Percentiles rank a stretch among this genome's conserved stretches.
Evolutionary conservation across 345 rosid genomes (phyloP).

Genomic region (Cardiospermum halicacabum): DNA sequence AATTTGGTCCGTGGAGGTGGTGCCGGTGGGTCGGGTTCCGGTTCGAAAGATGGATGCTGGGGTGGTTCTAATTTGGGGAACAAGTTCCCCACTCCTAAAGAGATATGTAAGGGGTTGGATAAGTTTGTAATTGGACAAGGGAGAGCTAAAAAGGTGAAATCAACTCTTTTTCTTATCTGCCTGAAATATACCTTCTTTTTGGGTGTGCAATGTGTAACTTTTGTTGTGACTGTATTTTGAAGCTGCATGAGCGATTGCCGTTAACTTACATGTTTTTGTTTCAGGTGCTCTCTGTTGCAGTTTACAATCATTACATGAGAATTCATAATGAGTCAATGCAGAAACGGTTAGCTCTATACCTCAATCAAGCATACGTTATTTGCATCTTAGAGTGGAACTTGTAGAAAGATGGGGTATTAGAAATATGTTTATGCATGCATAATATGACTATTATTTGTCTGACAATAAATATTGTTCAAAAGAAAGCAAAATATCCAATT

Average conservation of each 20-base stretch:
- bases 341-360: constrained; percentile 53
- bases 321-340: constrained; percentile 61
- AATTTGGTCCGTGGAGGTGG: constrained; percentile 40
- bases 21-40: constrained; percentile 39
- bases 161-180: no score
- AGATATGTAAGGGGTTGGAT: constrained; percentile 86
- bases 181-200: no score
- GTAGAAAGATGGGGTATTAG: neutral
- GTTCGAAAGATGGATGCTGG: constrained; percentile 71
- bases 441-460: neutral
- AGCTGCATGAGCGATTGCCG: neutral
- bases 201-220: no score
- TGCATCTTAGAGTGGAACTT: neutral
- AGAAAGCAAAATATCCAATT: neutral
- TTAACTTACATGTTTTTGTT: constrained; percentile 12
- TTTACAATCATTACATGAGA: constrained; percentile 97
- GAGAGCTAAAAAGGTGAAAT: constrained; percentile 91
- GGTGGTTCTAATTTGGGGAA: constrained; percentile 92
- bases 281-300: constrained; percentile 97
- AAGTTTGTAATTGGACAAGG: constrained; percentile 98
- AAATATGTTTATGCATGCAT: neutral
- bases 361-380: neutral
- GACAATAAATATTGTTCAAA: neutral
- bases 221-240: neutral
- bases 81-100: constrained; percentile 92